Percentiles rank a stretch among this genome's conserved stretches.
Conservation (phyloP, 1,284 basidiomycete genomes). For the Ceratobasidium sp. region DNA sequence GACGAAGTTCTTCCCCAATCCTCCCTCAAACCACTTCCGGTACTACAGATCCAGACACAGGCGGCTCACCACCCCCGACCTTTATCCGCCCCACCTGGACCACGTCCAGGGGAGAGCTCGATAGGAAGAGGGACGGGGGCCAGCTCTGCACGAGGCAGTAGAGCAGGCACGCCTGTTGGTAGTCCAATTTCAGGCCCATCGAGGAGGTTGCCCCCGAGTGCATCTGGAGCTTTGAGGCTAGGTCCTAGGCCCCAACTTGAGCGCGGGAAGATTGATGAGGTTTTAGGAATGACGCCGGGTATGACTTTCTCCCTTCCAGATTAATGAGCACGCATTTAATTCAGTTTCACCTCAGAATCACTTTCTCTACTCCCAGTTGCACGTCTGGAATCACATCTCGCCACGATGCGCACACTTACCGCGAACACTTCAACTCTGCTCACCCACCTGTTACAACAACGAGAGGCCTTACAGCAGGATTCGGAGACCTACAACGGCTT, state of each 20-base stretch:
- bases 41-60: constrained; percentile 80
- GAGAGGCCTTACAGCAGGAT: constrained; percentile 88
- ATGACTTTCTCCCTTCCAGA: constrained; percentile 51
- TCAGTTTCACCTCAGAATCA: constrained; percentile 67
- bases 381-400: constrained; percentile 74
- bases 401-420: constrained; percentile 76
- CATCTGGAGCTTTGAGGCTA: constrained; percentile 52
- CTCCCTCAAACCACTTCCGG: constrained; percentile 77
- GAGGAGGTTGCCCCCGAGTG: constrained; percentile 45
- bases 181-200: constrained; percentile 41
- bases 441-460: constrained; percentile 83
- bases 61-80: constrained; percentile 63
- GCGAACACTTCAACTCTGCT: constrained; percentile 79
- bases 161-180: constrained; percentile 42
- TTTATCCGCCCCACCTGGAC: constrained; percentile 79
- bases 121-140: constrained; percentile 37
- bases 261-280: constrained; percentile 69
- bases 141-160: constrained; percentile 29
- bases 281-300: constrained; percentile 81
- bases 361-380: constrained; percentile 77
- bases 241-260: constrained; percentile 81
- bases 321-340: constrained; percentile 2
- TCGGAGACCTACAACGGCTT: constrained; percentile 86
- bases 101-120: constrained; percentile 56
- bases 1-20: constrained; percentile 89